Evolutionary conservation across 2,329 filamentous ascomycete genomes (phyloP).

Genomic region (Phaeomoniella chlamydospora): DNA sequence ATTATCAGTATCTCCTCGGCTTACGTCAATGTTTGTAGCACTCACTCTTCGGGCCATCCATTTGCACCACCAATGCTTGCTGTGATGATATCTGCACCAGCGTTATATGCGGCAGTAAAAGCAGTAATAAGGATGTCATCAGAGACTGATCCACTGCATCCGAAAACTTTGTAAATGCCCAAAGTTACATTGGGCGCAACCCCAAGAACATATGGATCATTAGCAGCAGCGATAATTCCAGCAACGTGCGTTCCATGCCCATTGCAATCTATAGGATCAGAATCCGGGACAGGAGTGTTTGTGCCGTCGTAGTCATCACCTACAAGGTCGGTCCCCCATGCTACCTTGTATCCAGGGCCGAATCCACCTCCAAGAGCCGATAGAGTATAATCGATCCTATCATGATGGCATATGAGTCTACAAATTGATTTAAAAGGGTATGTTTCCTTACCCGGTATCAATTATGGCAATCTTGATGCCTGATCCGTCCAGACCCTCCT

Average conservation of each 20-base stretch:
- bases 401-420: too few species aligned
- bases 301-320: conserved; percentile 30
- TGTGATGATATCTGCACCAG: conserved; percentile 29
- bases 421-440: too few species aligned
- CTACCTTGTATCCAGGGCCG: conserved; percentile 42
- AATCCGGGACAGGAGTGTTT: conserved; percentile 28
- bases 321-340: conserved; percentile 42
- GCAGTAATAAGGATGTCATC: conserved; percentile 46
- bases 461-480: background rate
- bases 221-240: conserved; percentile 45
- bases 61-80: conserved; percentile 18
- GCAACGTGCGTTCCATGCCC: conserved; percentile 50
- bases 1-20: conserved; percentile 5
- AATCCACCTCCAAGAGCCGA: conserved; percentile 51
- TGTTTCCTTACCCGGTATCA: background rate
- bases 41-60: conserved; percentile 16
- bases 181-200: conserved; percentile 42
- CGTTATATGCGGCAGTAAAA: conserved; percentile 45
- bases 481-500: background rate
- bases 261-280: conserved; percentile 39
- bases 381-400: conserved; percentile 44
- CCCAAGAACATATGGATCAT: conserved; percentile 41
- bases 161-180: conserved; percentile 43
- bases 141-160: conserved; percentile 34
- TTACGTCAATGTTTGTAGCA: conserved; percentile 5